Conservation (phyloP, 176 grass and related monocot species). For the Cenchrus americanus region DNA sequence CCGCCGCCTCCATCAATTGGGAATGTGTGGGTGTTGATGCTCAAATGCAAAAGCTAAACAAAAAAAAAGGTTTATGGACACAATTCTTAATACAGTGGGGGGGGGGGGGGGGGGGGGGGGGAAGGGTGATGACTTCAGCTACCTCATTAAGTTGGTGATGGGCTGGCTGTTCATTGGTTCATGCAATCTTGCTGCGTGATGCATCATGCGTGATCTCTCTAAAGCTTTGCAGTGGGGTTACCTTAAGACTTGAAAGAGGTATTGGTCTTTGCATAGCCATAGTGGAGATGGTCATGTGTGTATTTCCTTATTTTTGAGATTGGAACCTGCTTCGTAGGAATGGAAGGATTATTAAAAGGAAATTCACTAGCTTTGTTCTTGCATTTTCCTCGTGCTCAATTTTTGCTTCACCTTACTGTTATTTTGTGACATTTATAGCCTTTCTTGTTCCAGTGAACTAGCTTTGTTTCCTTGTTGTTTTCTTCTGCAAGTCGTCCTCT, state of each 20-base stretch:
- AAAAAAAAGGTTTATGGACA: neutral
- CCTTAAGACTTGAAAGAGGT: conserved; percentile 21
- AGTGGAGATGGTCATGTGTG: conserved; percentile 15
- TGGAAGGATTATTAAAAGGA: conserved; percentile 10
- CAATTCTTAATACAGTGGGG: neutral
- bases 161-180: conserved; percentile 10
- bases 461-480: conserved; percentile 31
- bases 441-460: conserved; percentile 50
- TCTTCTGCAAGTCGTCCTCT: conserved; percentile 44
- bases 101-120: no score
- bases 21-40: conserved; percentile 26
- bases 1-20: neutral
- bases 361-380: neutral
- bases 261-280: conserved; percentile 32
- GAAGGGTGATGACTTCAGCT: neutral
- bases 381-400: conserved; percentile 1
- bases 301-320: conserved; percentile 6
- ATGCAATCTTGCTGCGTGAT: neutral
- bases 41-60: no score
- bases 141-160: neutral
- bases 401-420: neutral
- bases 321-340: conserved; percentile 6
- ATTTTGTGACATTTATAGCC: conserved; percentile 5
- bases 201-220: conserved; percentile 5
- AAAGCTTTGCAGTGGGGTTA: neutral